Conservation (phyloP, 2,329 filamentous ascomycete genomes). For the Ophiobolus disseminans region DNA sequence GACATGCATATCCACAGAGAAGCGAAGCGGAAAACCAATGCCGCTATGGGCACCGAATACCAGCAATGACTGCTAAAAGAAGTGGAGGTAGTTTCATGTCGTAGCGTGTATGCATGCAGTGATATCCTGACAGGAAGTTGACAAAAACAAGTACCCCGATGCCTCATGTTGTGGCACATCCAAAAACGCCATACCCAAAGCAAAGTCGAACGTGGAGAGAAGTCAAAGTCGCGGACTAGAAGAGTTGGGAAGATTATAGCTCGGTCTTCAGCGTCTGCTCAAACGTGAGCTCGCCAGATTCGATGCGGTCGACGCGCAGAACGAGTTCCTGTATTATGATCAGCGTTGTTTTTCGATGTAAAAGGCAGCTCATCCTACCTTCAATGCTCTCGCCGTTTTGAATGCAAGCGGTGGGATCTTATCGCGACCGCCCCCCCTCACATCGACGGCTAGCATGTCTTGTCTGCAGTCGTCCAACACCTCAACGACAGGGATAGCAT, state of each 20-base stretch:
- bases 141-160: background rate
- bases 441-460: constrained; percentile 69
- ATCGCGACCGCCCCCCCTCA: constrained; percentile 65
- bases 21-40: background rate
- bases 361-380: constrained; percentile 54
- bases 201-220: background rate
- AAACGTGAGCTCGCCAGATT: constrained; percentile 47
- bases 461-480: constrained; percentile 69
- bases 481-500: constrained; percentile 58
- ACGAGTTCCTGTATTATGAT: constrained; percentile 46
- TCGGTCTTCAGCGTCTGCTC: constrained; percentile 43
- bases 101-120: constrained; percentile 13
- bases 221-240: background rate
- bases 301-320: constrained; percentile 51
- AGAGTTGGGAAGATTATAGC: constrained; percentile 25
- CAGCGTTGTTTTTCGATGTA: constrained; percentile 12
- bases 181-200: constrained; percentile 4
- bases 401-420: constrained; percentile 84
- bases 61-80: constrained; percentile 26
- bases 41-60: constrained; percentile 15
- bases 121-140: constrained; percentile 15
- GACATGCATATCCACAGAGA: no score
- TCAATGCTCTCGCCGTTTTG: constrained; percentile 81
- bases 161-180: background rate
- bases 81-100: constrained; percentile 14